Evolutionary conservation across 768 basidiomycete genomes (phyloP), one percentile per base, ranked within the genome.

Genomic region (Lanmaoa pseudosensibilis): DNA sequence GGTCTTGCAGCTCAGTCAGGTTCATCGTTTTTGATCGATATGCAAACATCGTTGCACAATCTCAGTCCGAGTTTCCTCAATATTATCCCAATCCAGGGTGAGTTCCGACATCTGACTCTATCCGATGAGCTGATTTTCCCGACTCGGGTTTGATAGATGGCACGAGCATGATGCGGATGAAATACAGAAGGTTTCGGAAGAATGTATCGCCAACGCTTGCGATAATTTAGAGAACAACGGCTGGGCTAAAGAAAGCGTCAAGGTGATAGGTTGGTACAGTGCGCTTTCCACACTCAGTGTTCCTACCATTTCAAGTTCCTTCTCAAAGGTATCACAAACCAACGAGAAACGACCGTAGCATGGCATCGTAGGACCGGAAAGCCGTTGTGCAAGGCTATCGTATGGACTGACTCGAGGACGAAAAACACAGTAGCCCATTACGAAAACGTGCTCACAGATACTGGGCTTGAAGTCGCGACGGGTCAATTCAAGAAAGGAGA

Each of bases 361-460:
- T 98, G 97, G 97, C 91, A 90, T 68, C 83, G 88, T 57, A 81
- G 79, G 67, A 95, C 94, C 0, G 97, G 97, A 41, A 88, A 90
- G 71, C 89, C 94, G 0, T 72, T 97, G 5, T 92, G 91, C 74
- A 84, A 80, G 51, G 92, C 93, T 23, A 90, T 99, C 65, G 97
- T 98, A 12, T 99, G 97, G 97, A 87, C 90, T 57, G 97, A 99
- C 71, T 86, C 87, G n/a, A 85, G 97, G 47, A 98, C 92, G 53
- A 92, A 90, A 64, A 83, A 86, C 61, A 82, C 83, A 5, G 94
- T 98, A 18, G 83, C 86, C n/a, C 84, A 88, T 62, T 92, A 83
- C 62, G 84, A 90, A 70, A 78, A 83, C 49, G 83, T 88, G 66
- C 79, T 97, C 33, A 73, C 81, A 54, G 78, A 80, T n/a, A 78